A percentile compares a stretch with the other conserved stretches of the same genome.
Conservation (phyloP, 441 rosid genomes). For the Erodium texanum region DNA sequence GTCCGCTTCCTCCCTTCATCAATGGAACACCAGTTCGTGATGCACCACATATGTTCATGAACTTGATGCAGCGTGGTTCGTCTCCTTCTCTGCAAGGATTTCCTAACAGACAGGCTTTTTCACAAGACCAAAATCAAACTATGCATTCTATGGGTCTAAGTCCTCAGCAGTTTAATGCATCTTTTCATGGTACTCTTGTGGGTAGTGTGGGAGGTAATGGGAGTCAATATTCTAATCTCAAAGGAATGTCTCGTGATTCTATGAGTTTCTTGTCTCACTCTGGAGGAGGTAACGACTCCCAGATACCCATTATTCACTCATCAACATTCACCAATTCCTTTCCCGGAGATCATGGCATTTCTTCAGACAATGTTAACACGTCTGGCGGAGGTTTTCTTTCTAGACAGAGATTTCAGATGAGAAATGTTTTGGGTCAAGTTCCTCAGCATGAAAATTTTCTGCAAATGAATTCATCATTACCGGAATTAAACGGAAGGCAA, state of each 20-base stretch:
- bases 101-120: constrained; percentile 18
- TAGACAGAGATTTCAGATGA: constrained; percentile 25
- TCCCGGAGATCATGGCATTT: constrained; percentile 25
- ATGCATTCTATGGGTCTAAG: constrained; percentile 26
- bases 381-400: constrained; percentile 26
- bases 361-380: constrained; percentile 27
- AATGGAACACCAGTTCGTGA: constrained; percentile 44
- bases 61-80: constrained; percentile 31
- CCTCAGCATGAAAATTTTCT: constrained; percentile 26
- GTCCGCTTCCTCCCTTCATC: constrained; percentile 27
- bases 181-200: constrained; percentile 34
- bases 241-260: constrained; percentile 30
- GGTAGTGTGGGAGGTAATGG: constrained; percentile 32
- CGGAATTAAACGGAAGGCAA: constrained; percentile 30
- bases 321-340: constrained; percentile 22
- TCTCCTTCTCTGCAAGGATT: constrained; percentile 20
- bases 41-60: constrained; percentile 35
- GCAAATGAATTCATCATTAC: constrained; percentile 24
- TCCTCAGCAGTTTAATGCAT: constrained; percentile 26
- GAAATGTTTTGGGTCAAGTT: constrained; percentile 29
- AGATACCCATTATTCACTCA: constrained; percentile 28
- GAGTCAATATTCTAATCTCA: constrained; percentile 30
- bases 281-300: constrained; percentile 23
- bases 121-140: constrained; percentile 29
- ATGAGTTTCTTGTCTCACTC: constrained; percentile 25